Conservation (phyloP, 441 rosid genomes). For the Pelargonium citronellum region DNA sequence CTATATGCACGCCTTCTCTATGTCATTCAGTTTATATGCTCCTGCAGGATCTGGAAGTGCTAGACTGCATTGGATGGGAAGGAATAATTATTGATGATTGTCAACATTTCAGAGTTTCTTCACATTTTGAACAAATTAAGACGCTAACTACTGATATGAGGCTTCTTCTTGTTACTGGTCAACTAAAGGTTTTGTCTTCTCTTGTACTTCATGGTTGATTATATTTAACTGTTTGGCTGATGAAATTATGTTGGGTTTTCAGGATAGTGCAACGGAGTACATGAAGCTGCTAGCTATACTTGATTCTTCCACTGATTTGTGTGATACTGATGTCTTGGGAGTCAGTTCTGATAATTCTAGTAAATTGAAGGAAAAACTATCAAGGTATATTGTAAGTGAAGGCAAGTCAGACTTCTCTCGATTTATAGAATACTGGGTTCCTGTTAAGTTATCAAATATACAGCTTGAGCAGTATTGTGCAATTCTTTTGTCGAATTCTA, state of each 20-base stretch:
- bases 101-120: constrained; percentile 28
- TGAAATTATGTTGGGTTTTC: constrained; percentile 22
- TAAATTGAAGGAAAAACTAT: constrained; percentile 39
- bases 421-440: constrained; percentile 89
- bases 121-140: constrained; percentile 37
- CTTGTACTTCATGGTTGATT: background rate
- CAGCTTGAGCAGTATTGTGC: constrained; percentile 94
- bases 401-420: constrained; percentile 41
- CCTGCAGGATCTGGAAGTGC: constrained; percentile 45
- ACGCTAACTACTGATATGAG: constrained; percentile 35
- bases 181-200: constrained; percentile 41
- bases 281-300: constrained; percentile 33
- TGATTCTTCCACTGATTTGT: constrained; percentile 22
- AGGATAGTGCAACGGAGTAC: constrained; percentile 36
- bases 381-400: constrained; percentile 32
- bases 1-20: too few species aligned
- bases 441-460: constrained; percentile 62
- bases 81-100: constrained; percentile 48
- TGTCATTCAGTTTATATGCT: constrained; percentile 5
- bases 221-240: background rate
- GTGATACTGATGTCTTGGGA: constrained; percentile 17
- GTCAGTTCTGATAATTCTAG: constrained; percentile 27
- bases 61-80: constrained; percentile 41
- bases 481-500: constrained; percentile 49
- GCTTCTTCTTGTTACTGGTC: constrained; percentile 45